Evolutionary conservation across 768 basidiomycete species (phyloP), one percentile per base, ranked within the genome.

Genomic region (Hygrophorus russula): DNA sequence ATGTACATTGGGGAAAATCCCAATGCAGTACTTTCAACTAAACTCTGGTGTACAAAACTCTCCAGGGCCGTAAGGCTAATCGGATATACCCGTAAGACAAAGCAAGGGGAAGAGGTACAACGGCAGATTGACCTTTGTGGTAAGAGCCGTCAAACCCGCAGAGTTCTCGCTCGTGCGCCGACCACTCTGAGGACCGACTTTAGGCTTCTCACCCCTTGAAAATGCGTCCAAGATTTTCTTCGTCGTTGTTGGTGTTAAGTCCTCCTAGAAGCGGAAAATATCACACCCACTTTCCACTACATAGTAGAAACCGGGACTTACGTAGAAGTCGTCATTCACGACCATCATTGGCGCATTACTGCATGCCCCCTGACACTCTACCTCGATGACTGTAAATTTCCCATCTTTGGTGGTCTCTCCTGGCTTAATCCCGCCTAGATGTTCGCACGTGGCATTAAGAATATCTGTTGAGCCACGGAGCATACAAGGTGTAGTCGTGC

Each of bases 401-500:
- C 88, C 85, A 58, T 99, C 91, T 60, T 77, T 74, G 10, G 96
- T 96, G n/a, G 93, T 93, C 59, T 88, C 77, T 5, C 94, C 94
- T 17, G 87, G 81, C 50, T 82, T 76, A 53, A 93, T 74, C 12
- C 80, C 81, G 38, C 85, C 84, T 15, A 98, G 76, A 55, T 96
- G 86, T 41, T 70, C 60, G 57, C 85, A 81, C 37, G 86, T 83
- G 20, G 92, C 80, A 51, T 92, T 69, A 35, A 96, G 73, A 51
- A 98, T 93, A 28, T 87, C 82, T 48, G 84, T 89, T 14, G 91
- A 92, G 38, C 93, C 94, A 48, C 77, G 73, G 29, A 99, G 73
- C 84, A 94, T 93, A 68, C 96, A 99, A 13, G 96, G 96, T 6
- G 96, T 98, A 29, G 96, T 98, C 24, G 96, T 98, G 72, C 96